Evolutionary conservation across 2,329 filamentous ascomycete species (phyloP).

Genomic region (Pestalotiopsis fici): DNA sequence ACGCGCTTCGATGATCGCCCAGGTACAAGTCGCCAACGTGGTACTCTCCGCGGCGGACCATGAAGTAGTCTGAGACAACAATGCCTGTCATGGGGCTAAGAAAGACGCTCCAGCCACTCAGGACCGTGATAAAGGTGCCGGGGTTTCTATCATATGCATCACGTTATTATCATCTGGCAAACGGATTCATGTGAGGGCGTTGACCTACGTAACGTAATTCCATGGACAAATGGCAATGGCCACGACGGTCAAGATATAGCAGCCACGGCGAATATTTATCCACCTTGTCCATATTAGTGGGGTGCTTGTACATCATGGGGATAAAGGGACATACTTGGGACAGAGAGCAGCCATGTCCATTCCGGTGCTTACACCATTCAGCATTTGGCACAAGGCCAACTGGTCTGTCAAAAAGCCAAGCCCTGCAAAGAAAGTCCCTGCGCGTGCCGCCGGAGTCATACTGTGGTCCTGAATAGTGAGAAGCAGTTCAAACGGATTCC

Average conservation of each 20-base stretch:
- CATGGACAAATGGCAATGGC: conserved; percentile 44
- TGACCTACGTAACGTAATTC: conserved; percentile 37
- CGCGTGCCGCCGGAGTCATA: conserved; percentile 27
- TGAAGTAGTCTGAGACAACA: conserved; percentile 45
- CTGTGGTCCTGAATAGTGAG: conserved; percentile 32
- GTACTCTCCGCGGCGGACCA: conserved; percentile 38
- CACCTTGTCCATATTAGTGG: conserved; percentile 24
- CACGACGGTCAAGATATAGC: conserved; percentile 40
- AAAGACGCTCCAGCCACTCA: conserved; percentile 41
- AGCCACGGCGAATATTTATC: conserved; percentile 49
- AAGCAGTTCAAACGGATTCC: conserved; percentile 39
- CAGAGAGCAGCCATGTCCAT: conserved; percentile 49
- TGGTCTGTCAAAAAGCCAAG: conserved; percentile 34
- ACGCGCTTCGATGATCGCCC: conserved; percentile 34
- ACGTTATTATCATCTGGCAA: background rate
- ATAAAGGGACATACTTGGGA: conserved; percentile 23
- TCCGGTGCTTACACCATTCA: conserved; percentile 28
- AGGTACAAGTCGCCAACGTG: conserved; percentile 46
- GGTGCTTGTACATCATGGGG: background rate
- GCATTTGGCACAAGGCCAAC: conserved; percentile 26
- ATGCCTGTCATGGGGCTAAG: conserved; percentile 47
- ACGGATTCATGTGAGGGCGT: background rate
- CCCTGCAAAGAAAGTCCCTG: conserved; percentile 37
- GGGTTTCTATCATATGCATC: conserved; percentile 27
- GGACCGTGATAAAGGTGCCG: conserved; percentile 39